Percentiles rank a stretch among this genome's conserved stretches.
Evolutionary conservation across 768 basidiomycete genomes (phyloP).

Genomic region (Mycena amicta): DNA sequence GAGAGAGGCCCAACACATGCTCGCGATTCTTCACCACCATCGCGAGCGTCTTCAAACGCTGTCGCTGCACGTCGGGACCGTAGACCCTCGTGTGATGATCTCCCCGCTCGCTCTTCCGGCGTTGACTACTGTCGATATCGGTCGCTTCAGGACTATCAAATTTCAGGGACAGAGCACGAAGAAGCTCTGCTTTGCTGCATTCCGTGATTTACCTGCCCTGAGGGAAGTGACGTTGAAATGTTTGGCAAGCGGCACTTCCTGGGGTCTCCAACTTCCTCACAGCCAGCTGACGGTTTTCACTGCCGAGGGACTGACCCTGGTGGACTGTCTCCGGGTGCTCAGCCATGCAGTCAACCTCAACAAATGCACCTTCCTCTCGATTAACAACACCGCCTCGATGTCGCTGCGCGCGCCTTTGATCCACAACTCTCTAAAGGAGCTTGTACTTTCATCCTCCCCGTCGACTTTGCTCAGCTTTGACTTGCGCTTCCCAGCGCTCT

Average conservation of each 20-base stretch:
- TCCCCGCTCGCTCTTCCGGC: background rate
- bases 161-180: background rate
- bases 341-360: background rate
- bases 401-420: background rate
- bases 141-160: background rate
- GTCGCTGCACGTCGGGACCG: background rate
- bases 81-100: background rate
- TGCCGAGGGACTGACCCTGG: background rate
- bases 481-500: background rate
- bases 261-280: background rate
- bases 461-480: background rate
- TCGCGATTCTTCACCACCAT: background rate
- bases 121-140: background rate
- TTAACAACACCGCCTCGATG: background rate
- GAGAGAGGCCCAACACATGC: background rate
- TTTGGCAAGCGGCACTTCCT: background rate
- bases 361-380: background rate
- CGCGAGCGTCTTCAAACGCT: background rate
- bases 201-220: background rate
- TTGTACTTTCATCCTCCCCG: background rate
- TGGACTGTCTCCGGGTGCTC: background rate
- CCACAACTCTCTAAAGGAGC: background rate
- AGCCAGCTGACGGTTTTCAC: background rate
- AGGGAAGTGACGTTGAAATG: background rate
- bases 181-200: background rate